Percentiles rank a stretch among this genome's conserved stretches.
Evolutionary conservation across 2,329 filamentous ascomycete genomes (phyloP).

Genomic region (Nemania sp.): DNA sequence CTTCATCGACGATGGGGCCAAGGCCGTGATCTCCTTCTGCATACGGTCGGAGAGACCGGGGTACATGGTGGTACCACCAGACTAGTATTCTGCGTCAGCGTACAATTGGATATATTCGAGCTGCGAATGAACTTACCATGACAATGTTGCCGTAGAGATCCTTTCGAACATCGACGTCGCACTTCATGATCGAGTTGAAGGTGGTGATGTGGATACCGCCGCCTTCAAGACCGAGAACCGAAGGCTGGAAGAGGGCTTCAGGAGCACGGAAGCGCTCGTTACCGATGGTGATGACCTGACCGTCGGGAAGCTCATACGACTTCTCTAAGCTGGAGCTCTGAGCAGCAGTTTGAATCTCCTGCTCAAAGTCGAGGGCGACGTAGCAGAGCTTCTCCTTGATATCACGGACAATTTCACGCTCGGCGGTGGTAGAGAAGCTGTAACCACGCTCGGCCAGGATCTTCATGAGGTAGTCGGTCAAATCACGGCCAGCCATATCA

Average conservation of each 20-base stretch:
- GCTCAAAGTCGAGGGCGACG: constrained; percentile 99
- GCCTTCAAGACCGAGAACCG: constrained; percentile 95
- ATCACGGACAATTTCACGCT: constrained; percentile 99
- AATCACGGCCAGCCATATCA: constrained; percentile 99
- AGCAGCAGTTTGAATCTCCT: constrained; percentile 99
- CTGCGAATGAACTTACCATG: constrained; percentile 74
- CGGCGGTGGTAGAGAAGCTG: constrained; percentile 99
- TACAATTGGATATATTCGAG: not conserved
- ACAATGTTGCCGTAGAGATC: constrained; percentile 99
- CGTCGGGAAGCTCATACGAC: constrained; percentile 99
- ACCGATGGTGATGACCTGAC: constrained; percentile 99
- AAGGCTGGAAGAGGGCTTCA: constrained; percentile 99
- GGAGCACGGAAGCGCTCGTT: constrained; percentile 99
- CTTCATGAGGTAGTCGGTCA: constrained; percentile 99
- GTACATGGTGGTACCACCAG: constrained; percentile 99
- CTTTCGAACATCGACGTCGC: constrained; percentile 99
- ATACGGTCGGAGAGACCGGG: constrained; percentile 99
- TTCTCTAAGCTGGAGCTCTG: constrained; percentile 99
- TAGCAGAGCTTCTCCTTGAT: constrained; percentile 99
- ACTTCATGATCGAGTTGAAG: constrained; percentile 99
- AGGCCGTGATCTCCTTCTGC: constrained; percentile 99
- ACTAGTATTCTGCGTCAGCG: constrained; percentile 56
- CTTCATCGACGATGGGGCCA: constrained; percentile 99
- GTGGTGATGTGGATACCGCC: constrained; percentile 99
- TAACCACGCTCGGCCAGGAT: constrained; percentile 99